Evolutionary conservation across 441 rosid genomes (phyloP).

Genomic region (Capsella rubella): DNA sequence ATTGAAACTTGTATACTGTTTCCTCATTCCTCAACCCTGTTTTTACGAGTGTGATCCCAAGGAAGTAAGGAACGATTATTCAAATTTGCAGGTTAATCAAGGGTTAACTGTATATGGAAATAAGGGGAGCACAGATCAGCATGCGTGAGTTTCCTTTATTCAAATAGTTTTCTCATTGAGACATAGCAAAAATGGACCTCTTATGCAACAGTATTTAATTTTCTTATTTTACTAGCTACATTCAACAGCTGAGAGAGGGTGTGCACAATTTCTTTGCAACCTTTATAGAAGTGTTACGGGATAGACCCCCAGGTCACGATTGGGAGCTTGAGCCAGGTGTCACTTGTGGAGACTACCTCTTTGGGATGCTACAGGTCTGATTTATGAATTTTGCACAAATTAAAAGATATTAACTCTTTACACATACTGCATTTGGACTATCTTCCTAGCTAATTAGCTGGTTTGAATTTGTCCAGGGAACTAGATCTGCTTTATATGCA

Average conservation of each 20-base stretch:
- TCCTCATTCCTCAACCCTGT: slow-evolving; percentile 27
- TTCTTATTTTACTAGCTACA: slow-evolving; percentile 61
- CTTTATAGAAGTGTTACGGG: slow-evolving; percentile 93
- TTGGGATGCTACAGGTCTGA: slow-evolving; percentile 96
- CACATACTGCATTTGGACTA: slow-evolving; percentile 13
- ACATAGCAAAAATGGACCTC: slow-evolving; percentile 12
- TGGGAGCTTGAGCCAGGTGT: slow-evolving; percentile 99
- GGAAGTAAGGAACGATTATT: neutral
- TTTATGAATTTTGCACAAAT: slow-evolving; percentile 1
- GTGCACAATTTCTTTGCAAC: slow-evolving; percentile 96
- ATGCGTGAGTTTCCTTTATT: slow-evolving; percentile 74
- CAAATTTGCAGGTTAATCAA: slow-evolving; percentile 76
- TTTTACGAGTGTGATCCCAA: slow-evolving; percentile 25
- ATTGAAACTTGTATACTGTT: slow-evolving; percentile 11
- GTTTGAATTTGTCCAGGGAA: slow-evolving; percentile 67
- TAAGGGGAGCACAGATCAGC: slow-evolving; percentile 99
- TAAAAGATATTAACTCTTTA: slow-evolving; percentile 20
- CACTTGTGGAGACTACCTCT: slow-evolving; percentile 96
- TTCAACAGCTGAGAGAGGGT: slow-evolving; percentile 98
- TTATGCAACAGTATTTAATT: slow-evolving; percentile 14
- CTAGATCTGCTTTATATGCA: slow-evolving; percentile 93
- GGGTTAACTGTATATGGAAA: slow-evolving; percentile 95
- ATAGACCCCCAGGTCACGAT: slow-evolving; percentile 98
- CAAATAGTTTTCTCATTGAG: slow-evolving; percentile 4
- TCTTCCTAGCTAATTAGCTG: slow-evolving; percentile 15